Evolutionary conservation across 2,329 filamentous ascomycete species (phyloP).

Genomic region (Hypoxylon sp.): DNA sequence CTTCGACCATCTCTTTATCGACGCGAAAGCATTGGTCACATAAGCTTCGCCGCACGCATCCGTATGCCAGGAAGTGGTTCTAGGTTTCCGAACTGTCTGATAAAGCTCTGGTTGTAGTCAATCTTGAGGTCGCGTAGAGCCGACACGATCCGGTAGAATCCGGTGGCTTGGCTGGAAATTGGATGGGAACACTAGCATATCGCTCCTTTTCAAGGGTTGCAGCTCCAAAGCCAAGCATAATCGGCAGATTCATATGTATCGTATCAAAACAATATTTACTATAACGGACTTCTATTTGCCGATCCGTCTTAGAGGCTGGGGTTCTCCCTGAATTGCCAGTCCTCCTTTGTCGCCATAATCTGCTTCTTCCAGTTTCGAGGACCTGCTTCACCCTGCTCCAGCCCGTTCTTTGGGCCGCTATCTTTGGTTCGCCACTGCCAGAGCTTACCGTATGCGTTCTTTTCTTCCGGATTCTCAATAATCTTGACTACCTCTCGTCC

Average conservation of each 20-base stretch:
- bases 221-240: not conserved
- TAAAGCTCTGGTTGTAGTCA: not conserved
- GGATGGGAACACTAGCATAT: not conserved
- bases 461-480: conserved; percentile 19
- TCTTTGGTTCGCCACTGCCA: conserved; percentile 29
- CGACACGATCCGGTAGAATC: not conserved
- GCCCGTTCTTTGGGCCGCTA: conserved; percentile 10
- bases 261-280: not conserved
- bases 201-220: not conserved
- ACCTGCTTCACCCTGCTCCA: conserved; percentile 27
- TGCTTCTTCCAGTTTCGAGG: conserved; percentile 36
- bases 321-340: conserved; percentile 23
- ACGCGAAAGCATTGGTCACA: not conserved
- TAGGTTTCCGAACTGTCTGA: not conserved
- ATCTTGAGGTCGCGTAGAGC: not conserved
- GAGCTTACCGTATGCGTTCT: conserved; percentile 26
- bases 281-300: not conserved
- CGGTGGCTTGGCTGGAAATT: not conserved
- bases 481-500: conserved; percentile 28
- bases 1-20: not conserved
- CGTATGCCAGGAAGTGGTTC: not conserved
- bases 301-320: not conserved
- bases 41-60: not conserved
- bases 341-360: conserved; percentile 26
- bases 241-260: not conserved